Percentiles rank a stretch among this genome's conserved stretches.
phyloP scores from a whole-genome alignment of 2,329 filamentous ascomycete genomes.

The Fusarium nodosum region DNA sequence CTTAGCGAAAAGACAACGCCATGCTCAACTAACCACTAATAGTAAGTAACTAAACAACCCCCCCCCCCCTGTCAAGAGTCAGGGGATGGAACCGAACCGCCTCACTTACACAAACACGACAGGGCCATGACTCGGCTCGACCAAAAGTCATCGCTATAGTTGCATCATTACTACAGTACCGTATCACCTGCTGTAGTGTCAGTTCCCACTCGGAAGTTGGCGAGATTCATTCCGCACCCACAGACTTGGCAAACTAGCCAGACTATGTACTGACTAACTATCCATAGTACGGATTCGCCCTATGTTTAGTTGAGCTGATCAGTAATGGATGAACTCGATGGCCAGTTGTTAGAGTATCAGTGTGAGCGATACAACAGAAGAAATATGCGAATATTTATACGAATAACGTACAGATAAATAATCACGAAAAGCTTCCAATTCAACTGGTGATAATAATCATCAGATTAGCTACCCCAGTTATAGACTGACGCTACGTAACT shows the following conservation, averaged over 20 bases:
- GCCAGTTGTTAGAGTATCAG: background rate
- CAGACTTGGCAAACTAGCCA: constrained; percentile 7
- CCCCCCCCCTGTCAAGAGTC: background rate
- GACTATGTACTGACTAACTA: background rate
- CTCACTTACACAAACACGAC: constrained; percentile 34
- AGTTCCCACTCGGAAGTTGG: constrained; percentile 15
- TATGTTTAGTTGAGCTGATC: constrained; percentile 4
- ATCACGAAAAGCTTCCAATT: background rate
- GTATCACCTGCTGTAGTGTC: background rate
- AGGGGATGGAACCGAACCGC: constrained; percentile 25
- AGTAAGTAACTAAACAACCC: background rate
- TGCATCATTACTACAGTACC: constrained; percentile 1
- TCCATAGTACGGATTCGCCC: constrained; percentile 1
- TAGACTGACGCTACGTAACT: background rate
- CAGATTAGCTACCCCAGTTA: background rate
- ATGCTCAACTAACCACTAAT: background rate
- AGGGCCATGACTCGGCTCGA: constrained; percentile 39
- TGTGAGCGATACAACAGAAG: background rate
- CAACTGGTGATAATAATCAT: constrained; percentile 2
- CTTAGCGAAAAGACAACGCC: background rate
- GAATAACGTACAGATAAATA: background rate
- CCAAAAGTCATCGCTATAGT: constrained; percentile 9
- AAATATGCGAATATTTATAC: background rate
- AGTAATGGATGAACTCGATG: background rate
- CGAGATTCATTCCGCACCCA: constrained; percentile 8